Percentiles rank a stretch among this genome's conserved stretches.
Evolutionary conservation across 1,284 basidiomycete species (phyloP).

Genomic region (Inonotus obliquus): DNA sequence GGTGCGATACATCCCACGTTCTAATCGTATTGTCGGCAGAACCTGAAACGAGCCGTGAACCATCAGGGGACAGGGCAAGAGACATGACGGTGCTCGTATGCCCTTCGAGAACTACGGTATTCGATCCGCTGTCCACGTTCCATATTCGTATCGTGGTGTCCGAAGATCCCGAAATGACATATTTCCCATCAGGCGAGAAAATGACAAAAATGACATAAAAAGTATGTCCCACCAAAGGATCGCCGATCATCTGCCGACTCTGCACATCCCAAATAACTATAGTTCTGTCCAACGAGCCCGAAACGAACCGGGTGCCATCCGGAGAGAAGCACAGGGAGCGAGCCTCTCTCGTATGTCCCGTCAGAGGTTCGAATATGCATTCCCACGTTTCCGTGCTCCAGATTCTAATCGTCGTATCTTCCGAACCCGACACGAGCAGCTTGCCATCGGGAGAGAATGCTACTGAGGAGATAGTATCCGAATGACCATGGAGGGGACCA

Average conservation of each 20-base stretch:
- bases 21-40: constrained; percentile 1
- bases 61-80: constrained; percentile 5
- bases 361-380: background rate
- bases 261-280: background rate
- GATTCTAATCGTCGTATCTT: background rate
- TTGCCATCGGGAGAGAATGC: background rate
- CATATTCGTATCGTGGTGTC: background rate
- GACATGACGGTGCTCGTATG: background rate
- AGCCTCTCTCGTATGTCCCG: background rate
- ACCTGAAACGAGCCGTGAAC: background rate
- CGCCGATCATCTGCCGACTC: background rate
- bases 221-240: background rate
- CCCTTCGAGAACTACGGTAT: background rate
- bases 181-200: background rate
- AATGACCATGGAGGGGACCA: background rate
- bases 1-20: background rate
- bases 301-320: background rate
- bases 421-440: background rate
- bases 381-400: background rate
- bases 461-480: background rate
- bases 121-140: background rate
- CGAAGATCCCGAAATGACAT: background rate
- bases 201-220: background rate
- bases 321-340: background rate
- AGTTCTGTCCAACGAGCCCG: background rate